Evolutionary conservation across 2,329 filamentous ascomycete species (phyloP).

Genomic region (Cladosporium austrohemisphaericum): DNA sequence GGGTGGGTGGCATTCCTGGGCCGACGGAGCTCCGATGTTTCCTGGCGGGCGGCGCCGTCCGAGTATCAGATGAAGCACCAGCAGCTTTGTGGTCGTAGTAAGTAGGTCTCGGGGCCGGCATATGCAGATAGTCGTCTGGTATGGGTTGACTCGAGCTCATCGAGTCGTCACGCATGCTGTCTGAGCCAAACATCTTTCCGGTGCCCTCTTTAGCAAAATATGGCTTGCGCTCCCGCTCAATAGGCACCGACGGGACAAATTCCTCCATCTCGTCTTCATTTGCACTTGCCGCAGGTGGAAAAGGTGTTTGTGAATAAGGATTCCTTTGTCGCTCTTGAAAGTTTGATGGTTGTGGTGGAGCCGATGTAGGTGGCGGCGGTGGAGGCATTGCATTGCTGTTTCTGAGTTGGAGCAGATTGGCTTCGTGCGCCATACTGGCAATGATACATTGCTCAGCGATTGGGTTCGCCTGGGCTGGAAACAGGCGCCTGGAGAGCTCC

Average conservation of each 20-base stretch:
- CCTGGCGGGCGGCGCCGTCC: conserved; percentile 18
- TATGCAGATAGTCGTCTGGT: not conserved
- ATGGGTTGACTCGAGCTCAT: conserved; percentile 7
- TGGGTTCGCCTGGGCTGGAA: conserved; percentile 59
- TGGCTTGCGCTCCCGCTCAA: conserved; percentile 64
- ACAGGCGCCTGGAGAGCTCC: conserved; percentile 68
- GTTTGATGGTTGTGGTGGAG: conserved; percentile 23
- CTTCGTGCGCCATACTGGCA: conserved; percentile 37
- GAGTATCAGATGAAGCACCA: not conserved
- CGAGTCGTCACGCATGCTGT: conserved; percentile 5
- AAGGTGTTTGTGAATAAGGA: conserved; percentile 34
- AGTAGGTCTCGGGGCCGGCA: not conserved
- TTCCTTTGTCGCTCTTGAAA: conserved; percentile 39
- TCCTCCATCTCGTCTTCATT: conserved; percentile 36
- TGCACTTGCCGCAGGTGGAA: conserved; percentile 26
- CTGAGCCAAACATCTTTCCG: conserved; percentile 51
- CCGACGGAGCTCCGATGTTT: conserved; percentile 22
- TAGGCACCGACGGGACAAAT: conserved; percentile 44
- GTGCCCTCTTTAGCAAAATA: conserved; percentile 58
- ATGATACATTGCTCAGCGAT: conserved; percentile 59
- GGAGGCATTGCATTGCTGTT: conserved; percentile 33
- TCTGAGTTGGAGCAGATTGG: conserved; percentile 46
- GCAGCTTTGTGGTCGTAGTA: not conserved
- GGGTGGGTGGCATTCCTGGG: conserved; percentile 18
- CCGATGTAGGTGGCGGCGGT: conserved; percentile 27